Percentiles rank a stretch among this genome's conserved stretches.
Conservation (phyloP, 2,329 filamentous ascomycete genomes). For the Fusarium piperis region DNA sequence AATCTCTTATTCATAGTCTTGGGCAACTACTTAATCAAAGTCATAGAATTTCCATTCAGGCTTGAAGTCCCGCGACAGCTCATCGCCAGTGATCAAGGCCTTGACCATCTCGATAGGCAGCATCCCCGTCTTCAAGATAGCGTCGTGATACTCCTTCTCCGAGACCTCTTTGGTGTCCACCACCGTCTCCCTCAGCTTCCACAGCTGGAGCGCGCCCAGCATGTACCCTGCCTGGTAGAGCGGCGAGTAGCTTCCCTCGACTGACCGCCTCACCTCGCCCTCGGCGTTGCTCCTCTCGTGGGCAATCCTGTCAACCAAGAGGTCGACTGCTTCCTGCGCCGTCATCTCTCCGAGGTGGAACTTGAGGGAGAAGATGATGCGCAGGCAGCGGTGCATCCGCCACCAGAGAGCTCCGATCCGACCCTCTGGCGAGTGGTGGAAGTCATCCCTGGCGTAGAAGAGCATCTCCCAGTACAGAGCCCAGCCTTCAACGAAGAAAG, state of each 20-base stretch:
- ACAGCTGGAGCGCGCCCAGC: constrained; percentile 22
- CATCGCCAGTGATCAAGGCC: constrained; percentile 8
- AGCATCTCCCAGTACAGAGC: constrained; percentile 34
- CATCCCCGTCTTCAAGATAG: constrained; percentile 19
- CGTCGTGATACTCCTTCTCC: constrained; percentile 28
- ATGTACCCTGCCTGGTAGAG: constrained; percentile 31
- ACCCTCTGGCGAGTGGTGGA: constrained; percentile 22
- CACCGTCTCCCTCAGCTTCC: constrained; percentile 26
- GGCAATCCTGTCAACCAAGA: constrained; percentile 5
- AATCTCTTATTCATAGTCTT: neutral
- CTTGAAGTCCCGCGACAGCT: constrained; percentile 23
- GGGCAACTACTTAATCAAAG: constrained; percentile 8
- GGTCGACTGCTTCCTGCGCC: constrained; percentile 23
- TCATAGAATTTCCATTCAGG: constrained; percentile 31
- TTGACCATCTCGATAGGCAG: constrained; percentile 34
- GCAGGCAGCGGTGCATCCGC: constrained; percentile 27
- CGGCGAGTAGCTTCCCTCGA: constrained; percentile 26
- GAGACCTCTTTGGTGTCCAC: constrained; percentile 14
- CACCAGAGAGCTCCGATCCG: constrained; percentile 30
- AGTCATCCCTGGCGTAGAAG: constrained; percentile 22
- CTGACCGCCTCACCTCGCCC: constrained; percentile 23
- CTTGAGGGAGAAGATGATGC: constrained; percentile 18
- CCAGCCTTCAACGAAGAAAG: constrained; percentile 29
- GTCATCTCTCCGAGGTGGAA: constrained; percentile 32
- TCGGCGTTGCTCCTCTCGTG: constrained; percentile 30